Percentiles rank a stretch among this genome's conserved stretches.
Evolutionary conservation across 2,329 filamentous ascomycete genomes (phyloP).

Genomic region (Leptosphaerulina australis): DNA sequence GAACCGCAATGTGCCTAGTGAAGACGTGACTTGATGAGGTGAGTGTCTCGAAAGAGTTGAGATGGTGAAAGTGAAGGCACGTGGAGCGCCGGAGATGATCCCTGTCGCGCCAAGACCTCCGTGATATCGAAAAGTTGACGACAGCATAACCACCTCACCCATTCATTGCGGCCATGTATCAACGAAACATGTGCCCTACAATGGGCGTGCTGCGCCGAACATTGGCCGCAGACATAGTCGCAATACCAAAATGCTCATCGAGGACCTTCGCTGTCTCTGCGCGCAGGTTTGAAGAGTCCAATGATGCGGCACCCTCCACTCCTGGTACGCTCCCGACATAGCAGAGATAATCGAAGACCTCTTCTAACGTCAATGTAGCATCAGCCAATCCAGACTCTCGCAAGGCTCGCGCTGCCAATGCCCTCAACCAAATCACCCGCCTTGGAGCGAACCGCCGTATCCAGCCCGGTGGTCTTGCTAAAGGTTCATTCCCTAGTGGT

Average conservation of each 20-base stretch:
- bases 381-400: conserved; percentile 28
- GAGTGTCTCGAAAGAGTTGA: conserved; percentile 4
- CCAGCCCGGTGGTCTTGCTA: conserved; percentile 26
- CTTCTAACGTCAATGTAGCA: conserved; percentile 21
- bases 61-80: conserved; percentile 22
- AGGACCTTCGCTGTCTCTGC: conserved; percentile 38
- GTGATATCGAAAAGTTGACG: conserved; percentile 38
- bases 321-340: conserved; percentile 26
- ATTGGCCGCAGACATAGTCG: conserved; percentile 26
- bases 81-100: conserved; percentile 24
- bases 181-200: conserved; percentile 44
- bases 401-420: conserved; percentile 32
- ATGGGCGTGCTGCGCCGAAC: conserved; percentile 38
- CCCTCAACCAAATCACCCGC: conserved; percentile 33
- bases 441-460: conserved; percentile 31
- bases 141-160: conserved; percentile 15
- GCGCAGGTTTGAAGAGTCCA: conserved; percentile 34
- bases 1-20: neutral
- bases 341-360: neutral
- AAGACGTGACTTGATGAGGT: conserved; percentile 8
- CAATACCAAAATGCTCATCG: conserved; percentile 25
- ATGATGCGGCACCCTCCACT: conserved; percentile 22
- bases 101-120: conserved; percentile 38
- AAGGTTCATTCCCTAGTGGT: conserved; percentile 31
- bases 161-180: conserved; percentile 42